Conservation (phyloP, 805 yeast species). For the Ogataea haglerorum region DNA sequence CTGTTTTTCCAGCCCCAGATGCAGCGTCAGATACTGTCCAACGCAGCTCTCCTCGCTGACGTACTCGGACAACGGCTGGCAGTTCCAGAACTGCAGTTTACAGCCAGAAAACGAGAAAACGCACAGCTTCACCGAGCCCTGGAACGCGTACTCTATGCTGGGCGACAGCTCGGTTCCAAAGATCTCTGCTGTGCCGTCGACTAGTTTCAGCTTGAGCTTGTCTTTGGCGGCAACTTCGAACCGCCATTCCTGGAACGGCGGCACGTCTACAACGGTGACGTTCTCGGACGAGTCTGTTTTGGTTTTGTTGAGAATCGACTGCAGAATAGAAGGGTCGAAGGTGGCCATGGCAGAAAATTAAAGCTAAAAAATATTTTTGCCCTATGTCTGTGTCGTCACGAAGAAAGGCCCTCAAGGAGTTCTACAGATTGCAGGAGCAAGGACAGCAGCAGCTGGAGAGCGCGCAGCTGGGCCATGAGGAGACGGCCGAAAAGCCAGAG, state of each 20-base stretch:
- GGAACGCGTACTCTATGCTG: constrained; percentile 58
- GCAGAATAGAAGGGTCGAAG: constrained; percentile 23
- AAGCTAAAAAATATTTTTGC: background rate
- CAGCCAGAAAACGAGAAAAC: constrained; percentile 67
- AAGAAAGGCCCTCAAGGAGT: constrained; percentile 41
- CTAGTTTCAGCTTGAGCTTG: constrained; percentile 47
- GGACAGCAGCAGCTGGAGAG: constrained; percentile 23
- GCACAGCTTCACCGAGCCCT: constrained; percentile 49
- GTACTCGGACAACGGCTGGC: constrained; percentile 50
- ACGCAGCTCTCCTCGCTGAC: constrained; percentile 69
- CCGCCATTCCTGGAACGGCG: constrained; percentile 64
- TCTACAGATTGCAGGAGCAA: constrained; percentile 36
- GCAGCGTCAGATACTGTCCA: constrained; percentile 61
- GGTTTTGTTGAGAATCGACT: constrained; percentile 21
- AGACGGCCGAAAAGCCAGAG: constrained; percentile 6
- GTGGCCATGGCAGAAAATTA: constrained; percentile 5
- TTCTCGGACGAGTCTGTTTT: constrained; percentile 7
- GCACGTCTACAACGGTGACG: constrained; percentile 16
- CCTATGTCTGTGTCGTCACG: constrained; percentile 21
- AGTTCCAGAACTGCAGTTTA: constrained; percentile 47
- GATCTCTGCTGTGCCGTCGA: constrained; percentile 77
- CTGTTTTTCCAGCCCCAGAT: constrained; percentile 68
- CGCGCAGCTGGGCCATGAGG: constrained; percentile 1
- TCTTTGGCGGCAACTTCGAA: constrained; percentile 56
- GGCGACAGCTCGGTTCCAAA: constrained; percentile 90